These are phyloP conservation scores for Drosera capensis DNA, from an alignment of 148 eudicot genomes.

Conservation along the genomic window DNA sequence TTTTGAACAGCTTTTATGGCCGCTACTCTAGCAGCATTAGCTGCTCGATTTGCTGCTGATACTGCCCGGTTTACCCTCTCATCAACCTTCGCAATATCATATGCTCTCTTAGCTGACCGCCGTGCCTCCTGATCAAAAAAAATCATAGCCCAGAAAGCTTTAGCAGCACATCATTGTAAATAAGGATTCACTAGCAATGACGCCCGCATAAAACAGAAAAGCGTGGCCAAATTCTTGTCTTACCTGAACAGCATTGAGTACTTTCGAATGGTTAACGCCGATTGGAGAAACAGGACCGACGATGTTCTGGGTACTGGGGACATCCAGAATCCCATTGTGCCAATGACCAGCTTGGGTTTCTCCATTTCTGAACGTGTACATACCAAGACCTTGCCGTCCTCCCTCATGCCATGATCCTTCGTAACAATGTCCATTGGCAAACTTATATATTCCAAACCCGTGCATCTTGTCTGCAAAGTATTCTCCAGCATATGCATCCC, in stretches of 20 bases:
- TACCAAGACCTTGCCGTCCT: conserved; percentile 73
- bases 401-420: conserved; percentile 98
- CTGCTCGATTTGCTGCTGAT: conserved; percentile 71
- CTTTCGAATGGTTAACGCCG: conserved; percentile 8
- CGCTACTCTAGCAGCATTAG: conserved; percentile 91
- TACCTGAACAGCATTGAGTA: no score
- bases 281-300: conserved; percentile 45
- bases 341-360: conserved; percentile 69
- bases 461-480: conserved; percentile 85
- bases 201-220: no score
- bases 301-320: conserved; percentile 29
- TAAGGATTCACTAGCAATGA: no score
- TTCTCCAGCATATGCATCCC: conserved; percentile 71
- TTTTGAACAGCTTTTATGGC: conserved; percentile 89
- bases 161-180: no score
- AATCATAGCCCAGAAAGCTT: not conserved
- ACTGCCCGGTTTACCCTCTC: conserved; percentile 76
- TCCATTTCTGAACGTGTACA: conserved; percentile 71
- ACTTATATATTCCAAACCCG: conserved; percentile 87
- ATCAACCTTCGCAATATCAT: conserved; percentile 75
- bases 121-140: conserved; percentile 10
- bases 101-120: conserved; percentile 70
- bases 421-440: conserved; percentile 72
- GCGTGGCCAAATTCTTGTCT: no score
- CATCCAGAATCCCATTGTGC: conserved; percentile 59